These are phyloP conservation scores for Diplotaxis tenuifolia DNA, from an alignment of 345 rosid species.

Conservation along the genomic window DNA sequence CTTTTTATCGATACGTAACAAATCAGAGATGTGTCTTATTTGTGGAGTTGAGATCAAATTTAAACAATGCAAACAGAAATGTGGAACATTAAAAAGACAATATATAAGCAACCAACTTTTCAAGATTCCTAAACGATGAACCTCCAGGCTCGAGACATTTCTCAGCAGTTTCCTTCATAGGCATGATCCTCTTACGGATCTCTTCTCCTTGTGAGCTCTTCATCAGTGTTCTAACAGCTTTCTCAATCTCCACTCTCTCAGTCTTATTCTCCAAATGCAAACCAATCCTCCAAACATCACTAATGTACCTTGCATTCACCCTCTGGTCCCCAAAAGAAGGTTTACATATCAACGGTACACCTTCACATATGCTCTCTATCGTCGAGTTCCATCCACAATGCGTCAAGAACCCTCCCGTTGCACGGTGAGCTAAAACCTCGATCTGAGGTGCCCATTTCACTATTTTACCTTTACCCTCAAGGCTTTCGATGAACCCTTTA, in stretches of 20 bases:
- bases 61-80: not conserved
- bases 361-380: constrained; percentile 36
- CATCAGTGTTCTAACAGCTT: constrained; percentile 24
- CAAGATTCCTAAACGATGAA: constrained; percentile 27
- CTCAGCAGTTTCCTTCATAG: constrained; percentile 32
- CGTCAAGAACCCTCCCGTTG: constrained; percentile 39
- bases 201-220: constrained; percentile 31
- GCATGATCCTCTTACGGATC: constrained; percentile 27
- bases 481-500: constrained; percentile 29
- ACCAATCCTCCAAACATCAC: constrained; percentile 34
- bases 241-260: constrained; percentile 23
- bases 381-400: constrained; percentile 43
- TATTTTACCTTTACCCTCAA: constrained; percentile 21
- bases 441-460: constrained; percentile 40
- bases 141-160: constrained; percentile 20
- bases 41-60: not conserved
- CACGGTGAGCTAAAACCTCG: constrained; percentile 31
- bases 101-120: constrained; percentile 18
- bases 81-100: constrained; percentile 13
- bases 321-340: constrained; percentile 41
- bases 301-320: constrained; percentile 32
- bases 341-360: constrained; percentile 35
- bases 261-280: constrained; percentile 33
- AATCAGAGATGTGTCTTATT: not conserved
- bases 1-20: not conserved